Base-by-base conservation (phyloP, 257 asterid species). In the Nicotiana noctiflora region DNA sequence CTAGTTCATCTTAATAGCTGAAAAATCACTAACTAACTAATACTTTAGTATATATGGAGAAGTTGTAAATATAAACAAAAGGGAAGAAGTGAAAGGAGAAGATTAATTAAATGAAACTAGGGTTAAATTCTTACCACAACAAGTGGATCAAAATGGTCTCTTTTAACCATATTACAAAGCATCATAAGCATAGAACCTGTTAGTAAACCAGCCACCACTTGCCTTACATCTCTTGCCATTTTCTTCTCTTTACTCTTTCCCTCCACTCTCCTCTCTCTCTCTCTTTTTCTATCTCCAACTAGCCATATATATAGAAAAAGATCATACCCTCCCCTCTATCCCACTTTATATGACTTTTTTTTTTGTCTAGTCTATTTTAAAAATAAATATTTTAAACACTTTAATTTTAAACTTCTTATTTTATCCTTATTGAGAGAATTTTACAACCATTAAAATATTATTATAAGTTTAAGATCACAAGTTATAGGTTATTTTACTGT, bases 131-230 rank as follows among this genome's bases (percentile, higher is more conserved):
- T 60, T 80, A 90, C 93, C 85, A 87, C 77, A 72, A 44, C 66
- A 74, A 87, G 53, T 0, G 93, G 92, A 79, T 90, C 93, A n/a
- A 90, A 79, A 61, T 90, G 93, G 81, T 90, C 93, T 82, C 84
- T 84, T 56, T 90, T 90, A 4, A 90, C 87, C 93, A 90, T 90
- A 76, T 88, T 88, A 32, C 90, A 91, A 13, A 90, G 87, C 93
- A 90, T 90, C 52, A 86, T 10, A 65, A 90, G 89, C 93, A 90
- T 90, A 80, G 93, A 87, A 65, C 89, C 83, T 78, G 93, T 90
- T 67, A 90, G 87, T 64, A 90, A 75, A 9, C 86, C 92, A 81
- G 88, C 92, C 89, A 88, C 75, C 23, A 87, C 83, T 83, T 90
- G 93, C 87, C 87, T 87, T 82, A 88, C 68, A 84, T 90, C 93